Evolutionary conservation across 208 protist genomes (phyloP).

Genomic region (Trypanosoma caninum): DNA sequence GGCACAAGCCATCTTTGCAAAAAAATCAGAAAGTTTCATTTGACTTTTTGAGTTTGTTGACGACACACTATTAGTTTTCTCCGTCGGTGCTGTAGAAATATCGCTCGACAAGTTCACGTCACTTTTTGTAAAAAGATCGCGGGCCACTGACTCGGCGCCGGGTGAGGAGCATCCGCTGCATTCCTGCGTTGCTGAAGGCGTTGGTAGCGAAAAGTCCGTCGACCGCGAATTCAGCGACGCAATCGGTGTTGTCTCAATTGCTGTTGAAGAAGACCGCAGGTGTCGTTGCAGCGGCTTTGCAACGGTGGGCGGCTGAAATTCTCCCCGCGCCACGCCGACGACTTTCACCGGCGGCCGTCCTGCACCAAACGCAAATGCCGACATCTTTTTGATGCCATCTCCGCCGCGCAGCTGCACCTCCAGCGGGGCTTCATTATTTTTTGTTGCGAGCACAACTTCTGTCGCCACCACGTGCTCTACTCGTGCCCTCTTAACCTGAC

Average conservation of each 20-base stretch:
- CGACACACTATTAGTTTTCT: background rate
- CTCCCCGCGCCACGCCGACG: background rate
- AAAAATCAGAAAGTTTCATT: constrained; percentile 85
- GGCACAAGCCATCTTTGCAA: constrained; percentile 78
- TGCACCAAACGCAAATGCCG: constrained; percentile 38
- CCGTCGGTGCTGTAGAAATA: background rate
- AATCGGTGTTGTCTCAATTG: background rate
- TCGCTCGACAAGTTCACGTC: background rate
- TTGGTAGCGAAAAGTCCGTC: background rate
- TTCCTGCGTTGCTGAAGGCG: background rate
- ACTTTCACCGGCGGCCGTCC: constrained; percentile 20
- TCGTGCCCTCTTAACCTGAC: background rate
- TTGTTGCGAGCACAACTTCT: background rate
- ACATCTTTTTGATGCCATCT: constrained; percentile 75
- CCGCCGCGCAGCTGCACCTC: constrained; percentile 34
- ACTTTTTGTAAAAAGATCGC: constrained; percentile 5
- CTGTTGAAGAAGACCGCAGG: background rate
- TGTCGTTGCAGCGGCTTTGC: background rate
- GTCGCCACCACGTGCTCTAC: background rate
- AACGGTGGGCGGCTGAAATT: constrained; percentile 12
- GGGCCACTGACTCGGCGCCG: background rate
- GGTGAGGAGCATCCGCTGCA: background rate
- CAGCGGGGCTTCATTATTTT: background rate
- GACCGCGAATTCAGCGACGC: background rate
- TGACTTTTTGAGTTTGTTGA: constrained; percentile 36